Base-by-base conservation (phyloP, 1,284 basidiomycete genomes). In the Earliella scabrosa region DNA sequence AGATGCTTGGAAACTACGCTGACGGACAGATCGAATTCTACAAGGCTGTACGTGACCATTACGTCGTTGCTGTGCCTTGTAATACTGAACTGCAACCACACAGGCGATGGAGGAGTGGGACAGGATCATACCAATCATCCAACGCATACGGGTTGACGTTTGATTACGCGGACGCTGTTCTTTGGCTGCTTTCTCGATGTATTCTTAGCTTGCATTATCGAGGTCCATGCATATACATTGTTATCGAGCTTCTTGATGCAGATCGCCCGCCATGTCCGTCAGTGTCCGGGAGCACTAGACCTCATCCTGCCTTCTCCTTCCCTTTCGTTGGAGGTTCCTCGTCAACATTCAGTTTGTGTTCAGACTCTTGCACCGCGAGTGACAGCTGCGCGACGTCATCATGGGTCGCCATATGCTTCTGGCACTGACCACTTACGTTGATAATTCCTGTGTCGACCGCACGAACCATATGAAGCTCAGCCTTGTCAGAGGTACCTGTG, bases 11-110 rank as follows among this genome's bases (percentile, higher is more conserved):
- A 6, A 88, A 89, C 54, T 85, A 97, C 59, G 94, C 93, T 9
- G 92, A 98, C 63, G 96, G 95, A 2, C 91, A 99, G 72, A 94
- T 98, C 60, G 93, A 95, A 68, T 93, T 97, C 75, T 94, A 97
- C 70, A 90, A 91, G 74, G 82, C 89, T 64, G 92, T 92, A 70
- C 53, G 84, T 76, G n/a, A 45, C 34, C 23, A 20, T 52, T 53
- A 39, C 45, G 47, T 41, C 4, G 16, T 35, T 29, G 23, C 14
- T 20, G 29, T 40, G 49, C 21, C 38, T 60, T 34, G 64, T 59
- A 38, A 31, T 45, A 11, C 52, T 57, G 23, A 56, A 14, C 10
- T 24, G n/a, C 18, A 11, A 31, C 32, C 45, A 26, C 32, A 52
- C 60, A 92, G 88, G 83, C 88, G 56, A 91, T 96, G 90, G 92